Evolutionary conservation across 1,284 basidiomycete species (phyloP).

Genomic region (Flammula alnicola): DNA sequence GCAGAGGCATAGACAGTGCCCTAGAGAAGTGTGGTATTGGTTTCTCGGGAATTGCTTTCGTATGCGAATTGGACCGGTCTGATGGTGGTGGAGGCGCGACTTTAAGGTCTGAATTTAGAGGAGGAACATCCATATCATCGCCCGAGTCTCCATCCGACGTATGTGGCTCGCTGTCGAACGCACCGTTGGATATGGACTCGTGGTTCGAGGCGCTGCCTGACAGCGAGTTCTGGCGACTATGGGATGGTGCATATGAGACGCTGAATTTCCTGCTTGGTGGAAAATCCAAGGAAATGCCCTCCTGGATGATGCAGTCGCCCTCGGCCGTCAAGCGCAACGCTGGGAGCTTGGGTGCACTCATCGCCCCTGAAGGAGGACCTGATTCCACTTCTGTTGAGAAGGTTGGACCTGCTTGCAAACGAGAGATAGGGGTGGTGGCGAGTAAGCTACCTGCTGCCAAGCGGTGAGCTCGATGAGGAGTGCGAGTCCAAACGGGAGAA

Average conservation of each 20-base stretch:
- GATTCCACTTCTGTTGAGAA: slow-evolving; percentile 5
- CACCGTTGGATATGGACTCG: slow-evolving; percentile 17
- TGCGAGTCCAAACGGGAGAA: not conserved
- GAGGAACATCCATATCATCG: slow-evolving; percentile 23
- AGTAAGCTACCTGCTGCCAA: no score
- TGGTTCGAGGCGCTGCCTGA: slow-evolving; percentile 4
- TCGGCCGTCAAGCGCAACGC: slow-evolving; percentile 38
- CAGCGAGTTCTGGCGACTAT: slow-evolving; percentile 22
- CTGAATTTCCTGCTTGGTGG: slow-evolving; percentile 37
- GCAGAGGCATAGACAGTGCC: slow-evolving; percentile 72
- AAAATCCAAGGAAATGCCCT: slow-evolving; percentile 33
- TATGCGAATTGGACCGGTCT: slow-evolving; percentile 13
- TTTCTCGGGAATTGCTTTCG: slow-evolving; percentile 26
- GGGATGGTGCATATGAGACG: slow-evolving; percentile 34
- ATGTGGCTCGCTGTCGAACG: slow-evolving; percentile 29
- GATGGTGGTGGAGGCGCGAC: slow-evolving; percentile 13
- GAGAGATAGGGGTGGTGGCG: not conserved
- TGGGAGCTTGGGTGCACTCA: slow-evolving; percentile 38
- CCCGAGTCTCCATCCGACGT: slow-evolving; percentile 29
- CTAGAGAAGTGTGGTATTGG: slow-evolving; percentile 61
- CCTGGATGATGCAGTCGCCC: slow-evolving; percentile 34
- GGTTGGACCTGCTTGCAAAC: not conserved
- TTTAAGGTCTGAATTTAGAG: slow-evolving; percentile 5
- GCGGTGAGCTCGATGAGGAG: not conserved
- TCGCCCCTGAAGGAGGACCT: slow-evolving; percentile 23